These are phyloP conservation scores for Hapsidospora chrysogenum DNA, from an alignment of 495 filamentous ascomycete species.

Conservation along the genomic window DNA sequence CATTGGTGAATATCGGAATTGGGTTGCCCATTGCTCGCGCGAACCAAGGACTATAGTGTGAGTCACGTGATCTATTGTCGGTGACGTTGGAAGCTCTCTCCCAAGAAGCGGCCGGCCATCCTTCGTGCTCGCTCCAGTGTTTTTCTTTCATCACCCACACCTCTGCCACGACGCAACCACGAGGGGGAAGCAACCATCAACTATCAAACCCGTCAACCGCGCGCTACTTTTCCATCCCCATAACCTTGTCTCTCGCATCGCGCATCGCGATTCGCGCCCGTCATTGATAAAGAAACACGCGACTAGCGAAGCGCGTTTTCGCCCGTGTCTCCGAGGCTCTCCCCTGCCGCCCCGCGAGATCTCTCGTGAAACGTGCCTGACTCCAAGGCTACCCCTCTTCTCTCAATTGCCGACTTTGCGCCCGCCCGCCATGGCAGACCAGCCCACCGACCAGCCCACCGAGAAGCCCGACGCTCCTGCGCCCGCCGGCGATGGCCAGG, in stretches of 20 bases:
- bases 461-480: conserved; percentile 3
- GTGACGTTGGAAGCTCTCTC: conserved; percentile 3
- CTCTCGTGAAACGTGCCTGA: background rate
- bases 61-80: conserved; percentile 1
- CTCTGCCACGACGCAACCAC: background rate
- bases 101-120: no score
- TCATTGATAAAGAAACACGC: conserved; percentile 1
- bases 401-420: no score
- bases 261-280: conserved; percentile 1
- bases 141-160: conserved; percentile 4
- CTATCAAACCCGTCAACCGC: conserved; percentile 1
- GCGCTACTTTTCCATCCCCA: conserved; percentile 1
- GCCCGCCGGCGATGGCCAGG: background rate
- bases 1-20: background rate
- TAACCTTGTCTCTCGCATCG: background rate
- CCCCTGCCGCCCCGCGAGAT: background rate
- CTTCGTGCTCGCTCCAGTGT: no score
- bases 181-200: conserved; percentile 1
- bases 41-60: background rate
- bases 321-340: background rate
- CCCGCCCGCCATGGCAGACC: conserved; percentile 1
- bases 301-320: conserved; percentile 2
- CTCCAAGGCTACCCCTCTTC: conserved; percentile 1
- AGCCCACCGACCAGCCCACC: background rate
- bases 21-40: background rate